Evolutionary conservation across 2,329 filamentous ascomycete genomes (phyloP).

Genomic region (Diaporthe sp.): DNA sequence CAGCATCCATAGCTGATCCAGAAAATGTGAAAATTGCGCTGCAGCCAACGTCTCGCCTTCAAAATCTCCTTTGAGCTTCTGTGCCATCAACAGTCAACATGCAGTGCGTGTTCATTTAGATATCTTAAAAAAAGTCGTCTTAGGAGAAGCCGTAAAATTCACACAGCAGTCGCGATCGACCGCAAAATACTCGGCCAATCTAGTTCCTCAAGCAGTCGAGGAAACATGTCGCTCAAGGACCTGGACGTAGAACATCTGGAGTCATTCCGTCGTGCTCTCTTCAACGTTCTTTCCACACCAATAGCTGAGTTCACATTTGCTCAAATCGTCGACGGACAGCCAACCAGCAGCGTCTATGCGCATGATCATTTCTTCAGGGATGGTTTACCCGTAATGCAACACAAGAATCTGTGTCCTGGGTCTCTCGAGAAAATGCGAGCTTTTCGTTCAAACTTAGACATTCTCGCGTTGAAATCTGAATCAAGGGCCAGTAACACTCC

Average conservation of each 20-base stretch:
- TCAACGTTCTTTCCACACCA: constrained; percentile 43
- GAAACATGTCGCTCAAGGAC: not conserved
- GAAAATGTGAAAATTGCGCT: not conserved
- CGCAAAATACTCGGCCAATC: not conserved
- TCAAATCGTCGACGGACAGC: constrained; percentile 51
- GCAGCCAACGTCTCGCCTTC: not conserved
- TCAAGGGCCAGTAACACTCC: not conserved
- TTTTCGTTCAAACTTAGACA: not conserved
- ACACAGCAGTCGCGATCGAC: not conserved
- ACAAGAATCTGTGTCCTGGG: not conserved
- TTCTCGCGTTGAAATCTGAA: not conserved
- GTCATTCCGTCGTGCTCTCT: constrained; percentile 1
- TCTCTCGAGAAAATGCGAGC: not conserved
- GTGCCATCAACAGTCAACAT: not conserved
- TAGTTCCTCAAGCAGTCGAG: not conserved
- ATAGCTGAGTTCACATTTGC: constrained; percentile 13
- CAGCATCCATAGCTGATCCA: too few relatives aligned
- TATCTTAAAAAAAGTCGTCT: not conserved
- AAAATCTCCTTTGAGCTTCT: not conserved
- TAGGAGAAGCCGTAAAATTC: not conserved
- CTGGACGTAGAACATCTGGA: not conserved
- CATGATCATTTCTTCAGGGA: not conserved
- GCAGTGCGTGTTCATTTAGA: not conserved
- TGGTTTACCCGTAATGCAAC: not conserved
- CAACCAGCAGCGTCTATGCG: constrained; percentile 50